Evolutionary conservation across 2,329 filamentous ascomycete genomes (phyloP), one percentile per base, ranked within the genome.

Genomic region (Chaetomium globosum): DNA sequence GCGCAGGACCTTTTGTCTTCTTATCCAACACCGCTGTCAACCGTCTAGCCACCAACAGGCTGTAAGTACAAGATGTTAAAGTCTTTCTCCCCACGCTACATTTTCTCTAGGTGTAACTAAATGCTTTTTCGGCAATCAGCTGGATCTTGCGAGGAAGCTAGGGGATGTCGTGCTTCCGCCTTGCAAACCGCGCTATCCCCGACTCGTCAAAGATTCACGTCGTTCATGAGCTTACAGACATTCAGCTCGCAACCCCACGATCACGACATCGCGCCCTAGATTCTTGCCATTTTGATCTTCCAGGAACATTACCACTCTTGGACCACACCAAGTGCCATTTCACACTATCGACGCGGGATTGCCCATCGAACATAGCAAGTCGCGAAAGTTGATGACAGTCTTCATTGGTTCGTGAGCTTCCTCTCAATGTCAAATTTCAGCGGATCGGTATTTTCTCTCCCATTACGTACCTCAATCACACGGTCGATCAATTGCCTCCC

Each of bases 241-340:
- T 28, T 9, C 26, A 13, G 49, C 49, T 23, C 21, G 21, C 10
- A 28, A 56, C 54, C 61, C 61, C 61, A 63, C 61, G 61, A 63
- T 63, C 54, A 59, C 61, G 61, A 63, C 61, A 63, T 63, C 23
- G 7, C 3, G 21, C 54, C 54, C 61, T n/a, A 2, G 54, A n/a
- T 23, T 3, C 31, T 13, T 26, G 55, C 54, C 43, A 59, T 63
- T 3, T 48, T 13, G 61, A 63, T 63, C 61, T 33, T 4, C n/a
- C 46, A 21, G 5, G n/a, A 8, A 23, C 21, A 59, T 63, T 63
- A 33, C 61, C 19, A 21, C 31, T 53, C 26, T 26, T 30, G 54
- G 46, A 46, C 26, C 10, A 21, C 36, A 36, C 6, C 23, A 31
- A 4, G 16, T 9, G 2, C 26, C 4, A n/a, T 16, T 28, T 2